Evolutionary conservation across 257 asterid species (phyloP), one percentile per base, ranked within the genome.

Genomic region (Lantana camara): DNA sequence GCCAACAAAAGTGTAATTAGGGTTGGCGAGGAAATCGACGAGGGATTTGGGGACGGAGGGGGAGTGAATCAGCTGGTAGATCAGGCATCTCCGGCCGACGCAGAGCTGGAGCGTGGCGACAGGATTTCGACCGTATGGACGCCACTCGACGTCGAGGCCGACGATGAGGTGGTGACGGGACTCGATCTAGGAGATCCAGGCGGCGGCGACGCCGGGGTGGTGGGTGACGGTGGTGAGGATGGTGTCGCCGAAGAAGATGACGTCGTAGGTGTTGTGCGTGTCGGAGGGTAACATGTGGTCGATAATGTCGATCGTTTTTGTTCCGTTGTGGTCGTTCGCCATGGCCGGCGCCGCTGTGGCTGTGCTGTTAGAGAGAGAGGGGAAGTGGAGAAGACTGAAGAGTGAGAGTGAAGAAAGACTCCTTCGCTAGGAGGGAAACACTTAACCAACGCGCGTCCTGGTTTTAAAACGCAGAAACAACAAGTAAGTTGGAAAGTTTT

Each of bases 141-240:
- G 79, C 91, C 88, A 84, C 70, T 84, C 91, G 38, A 67, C 32
- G 72, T 77, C 85, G 60, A 84, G 77, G 16, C 91, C 82, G 69
- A 79, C 76, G 55, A 73, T 53, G 17, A 77, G 71, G 17, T 15
- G 10, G 30, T 38, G 40, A 61, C 56, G 57, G 54, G n/a, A 1
- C 37, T 69, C 75, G 55, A 70, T 45, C 13, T 63, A 69, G 72
- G 80, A 50, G 75, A 81, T 61, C 91, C 87, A 84, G 24, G 20
- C 34, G 62, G 78, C 1, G 5, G 12, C 81, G 72, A 58, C 30
- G 50, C 12, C 14, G 21, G 75, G 76, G 35, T 73, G 70, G 61
- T 44, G 41, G 27, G 91, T 69, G 24, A 84, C 83, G 64, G 82
- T 62, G n/a, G 88, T 77, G 76, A 15, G 19, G 67, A 84, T 29